Evolutionary conservation across 2,329 filamentous ascomycete species (phyloP).

Genomic region (Fusarium tricinctum): DNA sequence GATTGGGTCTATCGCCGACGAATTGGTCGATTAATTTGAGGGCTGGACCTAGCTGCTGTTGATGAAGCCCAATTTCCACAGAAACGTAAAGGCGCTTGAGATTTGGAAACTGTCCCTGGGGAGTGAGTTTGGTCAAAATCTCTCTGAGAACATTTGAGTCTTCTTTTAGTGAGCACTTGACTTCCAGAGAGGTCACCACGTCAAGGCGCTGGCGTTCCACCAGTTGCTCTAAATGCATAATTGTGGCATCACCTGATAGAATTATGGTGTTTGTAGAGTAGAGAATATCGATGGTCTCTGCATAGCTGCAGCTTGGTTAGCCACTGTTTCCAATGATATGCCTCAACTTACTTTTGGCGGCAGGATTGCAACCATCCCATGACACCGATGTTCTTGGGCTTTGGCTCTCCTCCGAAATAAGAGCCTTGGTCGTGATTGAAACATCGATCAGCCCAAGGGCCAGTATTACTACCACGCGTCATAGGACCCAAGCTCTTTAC

Average conservation of each 20-base stretch:
- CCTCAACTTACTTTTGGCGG: conserved; percentile 9
- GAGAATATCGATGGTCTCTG: conserved; percentile 10
- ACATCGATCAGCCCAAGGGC: conserved; percentile 8
- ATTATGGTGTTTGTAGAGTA: conserved; percentile 14
- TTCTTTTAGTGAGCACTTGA: background rate
- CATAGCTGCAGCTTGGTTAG: conserved; percentile 4
- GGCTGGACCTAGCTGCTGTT: background rate
- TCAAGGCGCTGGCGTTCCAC: background rate
- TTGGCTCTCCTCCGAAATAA: background rate
- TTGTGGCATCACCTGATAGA: background rate
- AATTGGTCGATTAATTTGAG: background rate
- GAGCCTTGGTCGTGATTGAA: background rate
- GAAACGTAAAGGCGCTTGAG: conserved; percentile 2
- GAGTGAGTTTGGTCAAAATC: background rate
- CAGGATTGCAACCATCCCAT: conserved; percentile 14
- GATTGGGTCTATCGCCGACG: background rate
- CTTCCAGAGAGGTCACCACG: conserved; percentile 14
- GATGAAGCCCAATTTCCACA: background rate
- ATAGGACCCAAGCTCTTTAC: background rate
- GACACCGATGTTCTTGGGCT: background rate
- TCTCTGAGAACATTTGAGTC: background rate
- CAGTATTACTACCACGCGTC: background rate
- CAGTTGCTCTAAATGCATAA: background rate
- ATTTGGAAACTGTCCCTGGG: background rate
- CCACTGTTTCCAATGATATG: background rate